Evolutionary conservation across 1,139 yeast species (phyloP).

Genomic region (Kluyveromyces marxianus): DNA sequence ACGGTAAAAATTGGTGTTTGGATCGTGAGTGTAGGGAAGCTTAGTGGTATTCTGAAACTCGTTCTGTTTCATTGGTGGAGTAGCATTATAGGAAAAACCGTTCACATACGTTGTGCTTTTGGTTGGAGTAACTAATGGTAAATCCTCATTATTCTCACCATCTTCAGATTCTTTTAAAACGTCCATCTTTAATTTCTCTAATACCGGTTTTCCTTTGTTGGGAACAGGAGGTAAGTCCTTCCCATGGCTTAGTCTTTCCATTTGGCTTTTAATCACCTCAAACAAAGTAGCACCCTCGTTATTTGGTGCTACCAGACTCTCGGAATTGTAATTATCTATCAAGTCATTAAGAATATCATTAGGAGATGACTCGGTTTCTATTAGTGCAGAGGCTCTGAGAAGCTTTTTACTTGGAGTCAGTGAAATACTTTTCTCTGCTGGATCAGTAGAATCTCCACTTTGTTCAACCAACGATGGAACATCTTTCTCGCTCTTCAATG

Average conservation of each 20-base stretch:
- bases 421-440: neutral
- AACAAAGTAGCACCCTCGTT: slow-evolving; percentile 8
- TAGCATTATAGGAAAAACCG: slow-evolving; percentile 10
- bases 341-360: slow-evolving; percentile 9
- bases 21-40: neutral
- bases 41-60: neutral
- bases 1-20: neutral
- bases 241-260: slow-evolving; percentile 1
- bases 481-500: neutral
- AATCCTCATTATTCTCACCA: neutral
- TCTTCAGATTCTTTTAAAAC: neutral
- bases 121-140: slow-evolving; percentile 2
- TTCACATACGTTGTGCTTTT: slow-evolving; percentile 5
- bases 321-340: slow-evolving; percentile 9
- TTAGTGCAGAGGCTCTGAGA: slow-evolving; percentile 1
- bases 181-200: neutral
- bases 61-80: slow-evolving; percentile 8
- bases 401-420: slow-evolving; percentile 6
- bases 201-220: neutral
- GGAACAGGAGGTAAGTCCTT: slow-evolving; percentile 1
- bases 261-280: slow-evolving; percentile 6
- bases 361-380: slow-evolving; percentile 4
- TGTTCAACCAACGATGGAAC: neutral
- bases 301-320: slow-evolving; percentile 5
- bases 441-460: neutral